Conservation (phyloP, 345 rosid species). For the Microthlaspi erraticum region DNA sequence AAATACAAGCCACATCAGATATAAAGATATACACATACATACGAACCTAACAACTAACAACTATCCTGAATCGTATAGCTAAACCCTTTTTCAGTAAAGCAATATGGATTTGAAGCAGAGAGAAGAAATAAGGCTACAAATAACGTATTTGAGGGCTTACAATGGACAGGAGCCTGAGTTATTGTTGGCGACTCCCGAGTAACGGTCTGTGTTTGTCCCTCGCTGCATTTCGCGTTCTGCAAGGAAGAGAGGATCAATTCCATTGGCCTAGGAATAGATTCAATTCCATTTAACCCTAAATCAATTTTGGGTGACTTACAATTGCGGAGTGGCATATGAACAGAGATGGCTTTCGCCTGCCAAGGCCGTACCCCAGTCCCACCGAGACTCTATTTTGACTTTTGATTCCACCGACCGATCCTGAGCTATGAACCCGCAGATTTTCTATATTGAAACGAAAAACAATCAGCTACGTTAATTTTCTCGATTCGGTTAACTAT, state of each 20-base stretch:
- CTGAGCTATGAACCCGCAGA: slow-evolving; percentile 25
- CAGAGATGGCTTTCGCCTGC: slow-evolving; percentile 38
- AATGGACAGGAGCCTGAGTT: slow-evolving; percentile 81
- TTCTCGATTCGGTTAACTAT: neutral
- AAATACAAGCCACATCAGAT: slow-evolving; percentile 36
- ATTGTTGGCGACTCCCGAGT: slow-evolving; percentile 78
- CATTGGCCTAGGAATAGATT: too few relatives aligned
- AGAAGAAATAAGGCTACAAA: neutral
- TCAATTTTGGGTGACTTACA: slow-evolving; percentile 44
- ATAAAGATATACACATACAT: neutral
- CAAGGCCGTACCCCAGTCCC: slow-evolving; percentile 33
- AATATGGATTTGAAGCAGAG: too few relatives aligned
- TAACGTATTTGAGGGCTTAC: slow-evolving; percentile 59
- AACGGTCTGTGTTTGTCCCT: slow-evolving; percentile 87
- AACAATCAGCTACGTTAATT: neutral
- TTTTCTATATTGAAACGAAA: slow-evolving; percentile 11
- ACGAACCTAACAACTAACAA: slow-evolving; percentile 11
- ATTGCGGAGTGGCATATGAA: slow-evolving; percentile 45
- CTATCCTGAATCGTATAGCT: slow-evolving; percentile 15
- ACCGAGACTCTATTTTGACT: slow-evolving; percentile 30
- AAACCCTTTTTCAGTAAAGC: too few relatives aligned
- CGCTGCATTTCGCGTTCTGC: slow-evolving; percentile 73
- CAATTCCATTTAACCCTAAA: slow-evolving; percentile 4
- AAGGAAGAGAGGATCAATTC: slow-evolving; percentile 19
- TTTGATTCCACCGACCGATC: slow-evolving; percentile 20